Evolutionary conservation across 768 basidiomycete species (phyloP), one percentile per base, ranked within the genome.

Genomic region (Cantharellus cinnabarinus): DNA sequence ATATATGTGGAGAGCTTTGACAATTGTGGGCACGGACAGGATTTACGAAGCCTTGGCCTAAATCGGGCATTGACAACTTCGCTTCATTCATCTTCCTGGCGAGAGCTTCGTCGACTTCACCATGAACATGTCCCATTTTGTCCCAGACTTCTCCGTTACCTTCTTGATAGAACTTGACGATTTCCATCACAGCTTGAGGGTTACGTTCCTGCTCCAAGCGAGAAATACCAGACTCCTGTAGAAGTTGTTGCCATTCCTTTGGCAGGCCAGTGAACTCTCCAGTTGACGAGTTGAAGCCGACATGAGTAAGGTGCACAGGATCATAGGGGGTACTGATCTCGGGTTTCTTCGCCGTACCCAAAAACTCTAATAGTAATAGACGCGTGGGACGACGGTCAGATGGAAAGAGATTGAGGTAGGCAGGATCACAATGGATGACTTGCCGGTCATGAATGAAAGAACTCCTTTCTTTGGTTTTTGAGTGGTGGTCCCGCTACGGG

Each of bases 251-350:
- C 95, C 95, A 99, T 73, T 98, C 94, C 70, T 94, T 94, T 2
- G 95, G 95, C 40, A 99, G 76, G 2, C 95, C 95, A 4, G 89
- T 91, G 72, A 93, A 98, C 72, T 99, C 94, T 60, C 95, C 95
- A 0, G 94, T 98, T 59, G 89, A 94, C 3, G 89, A 88, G 71
- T 99, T 97, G 80, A 97, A 98, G 61, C 94, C 94, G 68, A 99
- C 95, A 68, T 99, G 95, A 2, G 95, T 98, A 66, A 99, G 84
- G 73, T 98, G 94, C 42, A 98, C 94, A 40, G 95, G 95, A 71
- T 99, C 95, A 69, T 94, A 98, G 0, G 95, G 95, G 0, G 91
- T 93, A 68, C 88, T 90, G 75, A 99, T 98, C 71, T 94, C 90
- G 10, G 79, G 81, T 7, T 84, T 79, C 70, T 86, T 89, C 42